These are phyloP conservation scores for Xanthoconium separans DNA, from an alignment of 1,284 basidiomycete genomes.

Conservation along the genomic window DNA sequence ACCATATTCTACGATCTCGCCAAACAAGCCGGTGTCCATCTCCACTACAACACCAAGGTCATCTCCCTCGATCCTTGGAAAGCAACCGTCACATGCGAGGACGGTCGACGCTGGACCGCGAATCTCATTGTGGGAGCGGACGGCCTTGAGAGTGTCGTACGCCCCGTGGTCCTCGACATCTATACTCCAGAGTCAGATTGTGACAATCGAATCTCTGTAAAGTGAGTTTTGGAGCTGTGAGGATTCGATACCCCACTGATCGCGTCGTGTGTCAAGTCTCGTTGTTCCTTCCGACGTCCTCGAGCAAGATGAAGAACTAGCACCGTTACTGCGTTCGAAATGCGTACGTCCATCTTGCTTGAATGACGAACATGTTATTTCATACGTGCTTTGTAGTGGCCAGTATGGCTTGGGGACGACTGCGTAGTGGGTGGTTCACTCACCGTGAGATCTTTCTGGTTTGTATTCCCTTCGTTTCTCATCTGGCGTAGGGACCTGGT, in stretches of 20 bases:
- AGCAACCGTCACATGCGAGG: conserved; percentile 38
- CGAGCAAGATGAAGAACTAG: conserved; percentile 38
- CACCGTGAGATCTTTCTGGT: conserved; percentile 10
- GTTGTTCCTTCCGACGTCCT: conserved; percentile 35
- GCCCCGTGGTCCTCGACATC: conserved; percentile 41
- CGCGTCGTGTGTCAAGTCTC: conserved; percentile 14
- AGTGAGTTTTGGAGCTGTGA: conserved; percentile 26
- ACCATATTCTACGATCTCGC: conserved; percentile 50
- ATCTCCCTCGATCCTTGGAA: conserved; percentile 41
- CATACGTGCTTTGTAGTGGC: conserved; percentile 15
- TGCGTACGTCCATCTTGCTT: conserved; percentile 27
- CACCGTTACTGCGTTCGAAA: conserved; percentile 26
- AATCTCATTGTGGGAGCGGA: conserved; percentile 58
- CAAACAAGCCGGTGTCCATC: conserved; percentile 43
- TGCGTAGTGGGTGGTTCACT: conserved; percentile 18
- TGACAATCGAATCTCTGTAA: conserved; percentile 45
- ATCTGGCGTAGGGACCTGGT: conserved; percentile 24
- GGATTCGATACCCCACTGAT: neutral
- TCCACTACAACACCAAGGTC: conserved; percentile 49
- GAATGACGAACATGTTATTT: neutral
- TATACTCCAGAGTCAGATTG: conserved; percentile 28
- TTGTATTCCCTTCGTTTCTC: neutral
- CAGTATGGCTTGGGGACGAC: conserved; percentile 24
- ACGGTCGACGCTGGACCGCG: conserved; percentile 39
- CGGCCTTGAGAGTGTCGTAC: conserved; percentile 52